A percentile compares a stretch with the other conserved stretches of the same genome.
Evolutionary conservation across 805 yeast genomes (phyloP).

Genomic region (Candida schatavii): DNA sequence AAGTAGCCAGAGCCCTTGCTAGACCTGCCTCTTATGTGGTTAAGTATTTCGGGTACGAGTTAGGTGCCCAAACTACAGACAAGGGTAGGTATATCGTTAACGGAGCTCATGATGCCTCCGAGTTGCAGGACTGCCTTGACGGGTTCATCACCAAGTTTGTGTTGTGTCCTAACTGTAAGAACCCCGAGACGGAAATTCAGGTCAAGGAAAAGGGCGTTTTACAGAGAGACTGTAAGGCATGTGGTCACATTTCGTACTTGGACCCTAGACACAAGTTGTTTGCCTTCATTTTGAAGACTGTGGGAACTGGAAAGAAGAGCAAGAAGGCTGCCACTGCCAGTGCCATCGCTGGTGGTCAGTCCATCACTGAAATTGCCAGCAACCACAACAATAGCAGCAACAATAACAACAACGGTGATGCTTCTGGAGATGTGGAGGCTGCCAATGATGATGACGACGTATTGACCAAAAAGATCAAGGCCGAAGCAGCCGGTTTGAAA

Average conservation of each 20-base stretch:
- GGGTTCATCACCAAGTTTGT: slow-evolving; percentile 93
- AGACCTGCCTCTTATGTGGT: slow-evolving; percentile 91
- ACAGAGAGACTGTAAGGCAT: slow-evolving; percentile 94
- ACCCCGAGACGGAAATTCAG: slow-evolving; percentile 94
- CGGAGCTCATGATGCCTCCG: slow-evolving; percentile 88
- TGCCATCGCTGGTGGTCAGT: slow-evolving; percentile 84
- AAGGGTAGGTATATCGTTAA: slow-evolving; percentile 88
- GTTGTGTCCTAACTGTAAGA: slow-evolving; percentile 90
- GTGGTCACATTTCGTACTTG: slow-evolving; percentile 84
- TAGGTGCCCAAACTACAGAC: slow-evolving; percentile 91
- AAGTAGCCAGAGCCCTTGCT: slow-evolving; percentile 90
- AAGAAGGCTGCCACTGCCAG: slow-evolving; percentile 85
- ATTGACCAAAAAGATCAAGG: slow-evolving; percentile 73
- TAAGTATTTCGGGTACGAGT: slow-evolving; percentile 93
- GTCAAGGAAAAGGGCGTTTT: slow-evolving; percentile 72
- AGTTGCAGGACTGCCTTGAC: slow-evolving; percentile 90
- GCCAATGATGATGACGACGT: slow-evolving; percentile 68
- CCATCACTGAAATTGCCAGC: slow-evolving; percentile 76
- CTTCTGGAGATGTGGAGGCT: slow-evolving; percentile 34
- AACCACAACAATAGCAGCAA: slow-evolving; percentile 31
- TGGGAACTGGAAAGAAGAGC: slow-evolving; percentile 61
- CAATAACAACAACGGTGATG: slow-evolving; percentile 24
- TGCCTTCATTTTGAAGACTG: slow-evolving; percentile 87
- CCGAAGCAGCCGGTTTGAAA: slow-evolving; percentile 73
- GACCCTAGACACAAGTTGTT: slow-evolving; percentile 85